Base-by-base conservation (phyloP, 1,139 yeast species). In the Blastobotrys ciferrii region DNA sequence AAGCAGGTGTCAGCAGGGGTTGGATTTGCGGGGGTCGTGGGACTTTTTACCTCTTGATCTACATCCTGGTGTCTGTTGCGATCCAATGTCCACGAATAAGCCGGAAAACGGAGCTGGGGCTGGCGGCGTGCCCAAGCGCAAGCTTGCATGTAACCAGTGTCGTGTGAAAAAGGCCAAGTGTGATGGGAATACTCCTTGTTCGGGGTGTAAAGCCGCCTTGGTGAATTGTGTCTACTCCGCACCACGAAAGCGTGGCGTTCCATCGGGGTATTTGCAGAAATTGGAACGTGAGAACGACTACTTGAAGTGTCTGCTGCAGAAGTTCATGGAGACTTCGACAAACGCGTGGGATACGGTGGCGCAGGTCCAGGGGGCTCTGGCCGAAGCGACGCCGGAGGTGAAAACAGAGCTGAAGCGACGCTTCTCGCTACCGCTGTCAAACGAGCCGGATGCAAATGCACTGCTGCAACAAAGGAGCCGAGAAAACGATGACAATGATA, bases 81-180 rank as follows among this genome's bases (percentile, higher is more conserved):
- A n/a, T n/a, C n/a, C n/a, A n/a, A n/a, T 23, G 28, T 23, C 28
- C 28, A 9, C 28, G 9, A 23, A 9, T 23, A 23, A 23, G 5
- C 9, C 28, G 28, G 28, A 5, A 9, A 5, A 5, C 9, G 9
- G 28, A 5, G 5, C 28, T 23, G 28, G 28, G 28, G 9, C 28
- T n/a, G n/a, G n/a, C n/a, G n/a, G n/a, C 28, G 28, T 9, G 9
- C 28, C 28, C 28, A 23, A 23, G 28, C 5, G 28, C 9, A 33
- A 9, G 19, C 51, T 46, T 13, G 44, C 51, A n/a, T 47, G 51
- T 32, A 49, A 47, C 28, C 48, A 47, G 25, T 47, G 51, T 32
- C 19, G 51, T 13, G 12, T 46, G 13, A 47, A 47, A 23, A 47
- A 47, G 20, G 50, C 50, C n/a, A 41, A 43, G 20, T 47, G 50